Percentiles rank a stretch among this genome's conserved stretches.
Evolutionary conservation across 2,329 filamentous ascomycete species (phyloP).

Genomic region (Ceratocystis colombiana): DNA sequence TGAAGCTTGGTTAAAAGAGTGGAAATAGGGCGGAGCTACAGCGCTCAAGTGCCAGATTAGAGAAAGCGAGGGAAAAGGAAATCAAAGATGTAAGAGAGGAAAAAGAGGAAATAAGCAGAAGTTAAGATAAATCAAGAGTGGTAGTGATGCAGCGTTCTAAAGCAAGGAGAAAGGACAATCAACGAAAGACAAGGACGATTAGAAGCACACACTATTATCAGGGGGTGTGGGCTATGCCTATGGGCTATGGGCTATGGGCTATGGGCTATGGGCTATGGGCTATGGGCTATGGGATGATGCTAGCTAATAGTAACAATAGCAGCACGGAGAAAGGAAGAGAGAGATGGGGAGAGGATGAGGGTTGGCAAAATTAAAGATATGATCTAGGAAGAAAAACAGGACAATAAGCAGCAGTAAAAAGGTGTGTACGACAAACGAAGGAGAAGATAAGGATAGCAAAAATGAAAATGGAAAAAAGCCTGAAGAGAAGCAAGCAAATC

Average conservation of each 20-base stretch:
- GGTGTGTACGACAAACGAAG: not conserved
- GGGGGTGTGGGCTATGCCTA: not conserved
- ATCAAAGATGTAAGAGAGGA: not conserved
- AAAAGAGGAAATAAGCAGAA: not conserved
- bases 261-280: not conserved
- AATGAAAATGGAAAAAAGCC: not conserved
- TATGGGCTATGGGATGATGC: not conserved
- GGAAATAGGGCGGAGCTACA: not conserved
- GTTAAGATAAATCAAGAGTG: not conserved
- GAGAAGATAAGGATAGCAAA: not conserved
- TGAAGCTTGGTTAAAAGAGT: not conserved
- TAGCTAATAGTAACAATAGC: not conserved
- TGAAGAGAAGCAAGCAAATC: not conserved
- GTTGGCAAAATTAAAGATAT: not conserved
- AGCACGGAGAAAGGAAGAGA: not conserved
- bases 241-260: not conserved
- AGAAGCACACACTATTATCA: conserved; percentile 19
- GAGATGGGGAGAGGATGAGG: no score
- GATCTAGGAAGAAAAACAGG: not conserved
- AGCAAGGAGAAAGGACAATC: conserved; percentile 8
- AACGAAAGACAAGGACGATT: conserved; percentile 10
- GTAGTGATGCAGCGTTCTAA: not conserved
- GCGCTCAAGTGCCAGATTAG: not conserved
- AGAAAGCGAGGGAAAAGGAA: not conserved
- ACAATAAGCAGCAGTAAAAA: not conserved